phyloP scores from a whole-genome alignment of 73 alveolate species.

The Paramecium sexaurelia region DNA sequence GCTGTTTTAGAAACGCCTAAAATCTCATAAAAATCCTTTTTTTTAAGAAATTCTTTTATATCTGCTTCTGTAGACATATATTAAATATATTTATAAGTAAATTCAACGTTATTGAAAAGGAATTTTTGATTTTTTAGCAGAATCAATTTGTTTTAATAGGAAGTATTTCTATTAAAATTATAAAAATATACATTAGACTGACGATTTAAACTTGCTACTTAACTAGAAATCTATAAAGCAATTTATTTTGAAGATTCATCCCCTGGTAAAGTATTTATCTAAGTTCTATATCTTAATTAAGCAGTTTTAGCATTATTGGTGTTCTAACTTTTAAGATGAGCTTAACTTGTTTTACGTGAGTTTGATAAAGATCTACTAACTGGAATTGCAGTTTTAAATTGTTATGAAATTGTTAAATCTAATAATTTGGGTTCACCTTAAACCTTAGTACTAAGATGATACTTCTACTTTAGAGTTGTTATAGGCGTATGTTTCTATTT shows the following conservation, averaged over 20 bases:
- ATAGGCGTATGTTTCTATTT: neutral
- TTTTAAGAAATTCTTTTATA: constrained; percentile 59
- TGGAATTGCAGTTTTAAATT: neutral
- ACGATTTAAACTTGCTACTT: neutral
- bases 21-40: constrained; percentile 81
- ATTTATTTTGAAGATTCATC: constrained; percentile 12
- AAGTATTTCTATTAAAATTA: neutral
- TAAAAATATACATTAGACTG: neutral
- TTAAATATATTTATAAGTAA: neutral
- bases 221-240: neutral
- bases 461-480: constrained; percentile 18
- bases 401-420: neutral
- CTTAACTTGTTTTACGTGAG: constrained; percentile 41
- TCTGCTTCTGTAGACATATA: constrained; percentile 65
- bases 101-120: neutral
- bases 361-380: constrained; percentile 33
- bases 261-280: neutral
- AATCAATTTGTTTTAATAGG: neutral
- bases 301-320: neutral
- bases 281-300: neutral
- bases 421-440: neutral
- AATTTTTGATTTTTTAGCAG: constrained; percentile 10
- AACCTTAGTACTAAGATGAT: neutral
- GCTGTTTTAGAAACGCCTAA: constrained; percentile 87
- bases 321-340: neutral